Base-by-base conservation (phyloP, 2,329 filamentous ascomycete genomes). In the Metarhizium album region DNA sequence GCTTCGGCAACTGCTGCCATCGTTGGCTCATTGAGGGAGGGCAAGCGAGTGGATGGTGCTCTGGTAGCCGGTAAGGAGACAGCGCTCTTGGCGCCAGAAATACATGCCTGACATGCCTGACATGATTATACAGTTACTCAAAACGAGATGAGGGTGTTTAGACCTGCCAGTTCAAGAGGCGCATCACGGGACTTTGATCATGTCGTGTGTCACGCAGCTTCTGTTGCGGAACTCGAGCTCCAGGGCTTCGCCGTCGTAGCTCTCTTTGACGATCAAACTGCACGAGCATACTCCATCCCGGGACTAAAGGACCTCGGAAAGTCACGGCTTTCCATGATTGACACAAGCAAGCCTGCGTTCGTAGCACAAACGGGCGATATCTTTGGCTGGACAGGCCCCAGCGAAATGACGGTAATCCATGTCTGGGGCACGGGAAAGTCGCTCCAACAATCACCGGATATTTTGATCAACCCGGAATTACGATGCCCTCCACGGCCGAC, bases 101-200 rank as follows among this genome's bases (percentile, higher is more conserved):
- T 42, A 5, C n/a, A n/a, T n/a, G n/a, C n/a, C n/a, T n/a, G n/a
- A n/a, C n/a, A n/a, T 24, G 13, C 1, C 48, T 50, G 7, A 47
- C 20, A 23, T 14, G 22, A 24, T 23, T n/a, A 24, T 38, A 58
- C 58, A 91, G 66, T 78, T 1, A 80, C 78, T 1, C 73, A 78
- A 64, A 87, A 84, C 1, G 88, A 90, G 59, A 84, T 83, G n/a
- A 82, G 90, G 51, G 82, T 98, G 46, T 95, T 96, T 74, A 87
- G 84, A 57, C 91, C 93, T 0, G 83, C 89, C 2, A 80, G 80
- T 1, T 76, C 83, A 20, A 97, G 95, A 68, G 93, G 91, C n/a
- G 90, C 91, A 0, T 87, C 90, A 50, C 95, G 93, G 60, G 82
- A 83, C 1, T 97, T 93, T 69, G 90, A 95, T 60, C 83, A 87